These are phyloP conservation scores for Guillardia theta DNA, from an alignment of 78 protist genomes.

Conservation along the genomic window DNA sequence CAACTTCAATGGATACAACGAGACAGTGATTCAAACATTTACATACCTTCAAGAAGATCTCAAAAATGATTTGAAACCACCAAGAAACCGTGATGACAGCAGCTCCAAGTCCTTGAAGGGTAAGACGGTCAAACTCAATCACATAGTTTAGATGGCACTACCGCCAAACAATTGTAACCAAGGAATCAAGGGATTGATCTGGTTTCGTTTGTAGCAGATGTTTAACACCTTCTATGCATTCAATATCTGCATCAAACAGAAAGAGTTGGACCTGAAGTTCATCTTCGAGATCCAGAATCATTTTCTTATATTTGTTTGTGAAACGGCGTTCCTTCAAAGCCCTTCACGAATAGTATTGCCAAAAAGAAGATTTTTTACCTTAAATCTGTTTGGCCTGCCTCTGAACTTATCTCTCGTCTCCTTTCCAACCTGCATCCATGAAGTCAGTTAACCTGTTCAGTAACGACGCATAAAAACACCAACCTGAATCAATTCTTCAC, in stretches of 20 bases:
- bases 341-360: no score
- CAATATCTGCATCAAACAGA: neutral
- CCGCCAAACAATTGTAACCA: neutral
- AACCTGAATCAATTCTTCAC: no score
- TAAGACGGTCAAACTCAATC: no score
- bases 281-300: neutral
- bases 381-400: neutral
- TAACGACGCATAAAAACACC: no score
- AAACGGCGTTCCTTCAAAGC: neutral
- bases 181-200: neutral
- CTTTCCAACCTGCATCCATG: no score
- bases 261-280: neutral
- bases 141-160: no score
- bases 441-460: no score
- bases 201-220: neutral
- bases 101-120: neutral
- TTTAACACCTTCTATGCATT: neutral
- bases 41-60: neutral
- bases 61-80: neutral
- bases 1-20: neutral
- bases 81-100: constrained; percentile 18
- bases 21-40: neutral
- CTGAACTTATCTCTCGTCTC: neutral
- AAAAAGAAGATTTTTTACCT: neutral
- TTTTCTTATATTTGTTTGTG: neutral